Conservation (phyloP, 768 basidiomycete species). For the Pholiota microspora region DNA sequence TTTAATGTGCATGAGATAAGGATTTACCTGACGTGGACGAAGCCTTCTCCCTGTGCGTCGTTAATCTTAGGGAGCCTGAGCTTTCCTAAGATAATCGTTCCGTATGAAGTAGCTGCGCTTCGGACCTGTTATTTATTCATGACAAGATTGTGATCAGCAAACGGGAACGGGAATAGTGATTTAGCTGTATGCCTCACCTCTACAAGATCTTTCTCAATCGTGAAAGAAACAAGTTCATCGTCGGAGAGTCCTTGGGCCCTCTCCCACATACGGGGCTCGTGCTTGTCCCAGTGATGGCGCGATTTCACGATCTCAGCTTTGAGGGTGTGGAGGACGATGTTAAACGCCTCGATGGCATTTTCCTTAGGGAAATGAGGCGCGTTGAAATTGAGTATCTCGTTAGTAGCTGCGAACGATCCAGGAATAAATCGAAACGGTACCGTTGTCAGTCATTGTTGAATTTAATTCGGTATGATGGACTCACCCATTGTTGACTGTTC, state of each 20-base stretch:
- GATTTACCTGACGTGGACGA: constrained; percentile 66
- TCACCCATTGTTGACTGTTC: neutral
- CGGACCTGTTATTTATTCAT: constrained; percentile 43
- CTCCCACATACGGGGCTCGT: constrained; percentile 73
- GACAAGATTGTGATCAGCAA: too few species aligned
- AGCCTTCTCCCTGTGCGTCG: constrained; percentile 63
- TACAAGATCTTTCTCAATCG: constrained; percentile 41
- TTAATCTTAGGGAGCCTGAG: constrained; percentile 66
- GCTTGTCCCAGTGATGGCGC: constrained; percentile 68
- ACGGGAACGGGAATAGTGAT: neutral
- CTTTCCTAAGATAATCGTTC: constrained; percentile 74
- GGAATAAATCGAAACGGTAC: neutral
- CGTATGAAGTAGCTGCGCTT: constrained; percentile 60
- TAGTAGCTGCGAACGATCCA: constrained; percentile 40
- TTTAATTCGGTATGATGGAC: neutral
- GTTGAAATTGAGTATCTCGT: constrained; percentile 56
- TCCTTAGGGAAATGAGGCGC: constrained; percentile 55
- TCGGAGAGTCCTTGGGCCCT: constrained; percentile 54
- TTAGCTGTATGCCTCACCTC: constrained; percentile 26
- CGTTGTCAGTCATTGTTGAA: neutral
- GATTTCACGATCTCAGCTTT: constrained; percentile 66
- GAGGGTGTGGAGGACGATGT: constrained; percentile 49
- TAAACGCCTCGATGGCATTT: constrained; percentile 68
- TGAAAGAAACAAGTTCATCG: constrained; percentile 49
- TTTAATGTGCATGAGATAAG: constrained; percentile 2